Percentiles rank a stretch among this genome's conserved stretches.
Evolutionary conservation across 148 eudicot species (phyloP).

Genomic region (Amaranthus cruentus): DNA sequence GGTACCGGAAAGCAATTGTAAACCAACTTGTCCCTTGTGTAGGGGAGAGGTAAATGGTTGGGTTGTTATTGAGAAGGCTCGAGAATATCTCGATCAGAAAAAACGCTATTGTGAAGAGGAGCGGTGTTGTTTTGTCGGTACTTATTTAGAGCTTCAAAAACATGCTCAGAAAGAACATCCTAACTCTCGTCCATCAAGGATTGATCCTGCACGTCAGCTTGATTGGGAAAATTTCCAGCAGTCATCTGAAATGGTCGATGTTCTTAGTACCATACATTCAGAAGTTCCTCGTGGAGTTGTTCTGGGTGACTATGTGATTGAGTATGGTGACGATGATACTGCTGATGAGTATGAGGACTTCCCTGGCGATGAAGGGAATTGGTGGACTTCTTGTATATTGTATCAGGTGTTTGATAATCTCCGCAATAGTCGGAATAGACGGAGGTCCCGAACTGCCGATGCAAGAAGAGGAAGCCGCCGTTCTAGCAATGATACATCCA

Average conservation of each 20-base stretch:
- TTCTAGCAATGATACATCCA: conserved; percentile 62
- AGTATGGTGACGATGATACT: conserved; percentile 84
- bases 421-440: conserved; percentile 72
- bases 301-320: conserved; percentile 93
- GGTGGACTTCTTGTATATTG: conserved; percentile 96
- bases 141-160: conserved; percentile 66
- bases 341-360: conserved; percentile 87
- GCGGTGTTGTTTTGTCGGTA: conserved; percentile 60
- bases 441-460: conserved; percentile 58
- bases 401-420: conserved; percentile 90
- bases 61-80: conserved; percentile 51
- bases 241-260: conserved; percentile 88
- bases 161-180: conserved; percentile 86
- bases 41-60: conserved; percentile 91
- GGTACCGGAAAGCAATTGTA: conserved; percentile 33
- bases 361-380: conserved; percentile 77
- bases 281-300: conserved; percentile 95
- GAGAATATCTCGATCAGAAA: conserved; percentile 58
- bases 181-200: conserved; percentile 70
- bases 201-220: conserved; percentile 83
- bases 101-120: conserved; percentile 70
- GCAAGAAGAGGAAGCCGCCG: conserved; percentile 66
- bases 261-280: conserved; percentile 86
- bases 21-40: conserved; percentile 83
- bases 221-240: conserved; percentile 98